Percentiles rank a stretch among this genome's conserved stretches.
Conservation (phyloP, 116 monocot species). For the Posidonia oceanica region DNA sequence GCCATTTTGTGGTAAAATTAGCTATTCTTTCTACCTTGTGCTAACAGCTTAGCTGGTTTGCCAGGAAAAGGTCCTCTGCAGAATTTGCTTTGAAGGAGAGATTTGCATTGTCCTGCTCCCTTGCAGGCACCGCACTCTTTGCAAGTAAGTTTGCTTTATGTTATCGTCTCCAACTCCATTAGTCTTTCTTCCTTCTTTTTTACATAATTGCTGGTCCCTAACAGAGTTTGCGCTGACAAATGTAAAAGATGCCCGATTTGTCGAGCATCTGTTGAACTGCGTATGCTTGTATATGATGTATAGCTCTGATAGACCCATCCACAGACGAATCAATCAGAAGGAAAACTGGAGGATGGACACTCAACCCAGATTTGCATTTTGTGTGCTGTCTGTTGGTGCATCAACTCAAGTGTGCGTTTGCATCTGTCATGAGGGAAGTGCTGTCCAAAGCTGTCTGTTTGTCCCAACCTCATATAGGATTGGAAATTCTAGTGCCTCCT, state of each 20-base stretch:
- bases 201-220: not conserved
- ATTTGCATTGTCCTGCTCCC: constrained; percentile 73
- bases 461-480: too few species aligned
- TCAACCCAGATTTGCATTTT: too few species aligned
- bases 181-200: not conserved
- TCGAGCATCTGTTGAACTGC: constrained; percentile 64
- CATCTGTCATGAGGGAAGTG: too few species aligned
- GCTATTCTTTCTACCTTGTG: too few species aligned
- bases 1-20: too few species aligned
- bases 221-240: constrained; percentile 63
- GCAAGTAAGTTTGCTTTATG: constrained; percentile 37
- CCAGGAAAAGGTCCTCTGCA: constrained; percentile 65
- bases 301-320: constrained; percentile 9
- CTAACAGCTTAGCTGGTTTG: not conserved
- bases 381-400: too few species aligned
- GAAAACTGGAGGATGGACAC: too few species aligned
- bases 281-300: constrained; percentile 80
- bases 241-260: constrained; percentile 93
- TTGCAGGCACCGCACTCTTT: constrained; percentile 64
- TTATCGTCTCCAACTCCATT: not conserved
- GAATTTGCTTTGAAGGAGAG: constrained; percentile 70
- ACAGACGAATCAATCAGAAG: too few species aligned
- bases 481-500: too few species aligned
- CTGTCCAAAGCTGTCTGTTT: too few species aligned
- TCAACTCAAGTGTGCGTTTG: too few species aligned